Evolutionary conservation across 1,284 basidiomycete species (phyloP).

Genomic region (Boletus semigastroideus): DNA sequence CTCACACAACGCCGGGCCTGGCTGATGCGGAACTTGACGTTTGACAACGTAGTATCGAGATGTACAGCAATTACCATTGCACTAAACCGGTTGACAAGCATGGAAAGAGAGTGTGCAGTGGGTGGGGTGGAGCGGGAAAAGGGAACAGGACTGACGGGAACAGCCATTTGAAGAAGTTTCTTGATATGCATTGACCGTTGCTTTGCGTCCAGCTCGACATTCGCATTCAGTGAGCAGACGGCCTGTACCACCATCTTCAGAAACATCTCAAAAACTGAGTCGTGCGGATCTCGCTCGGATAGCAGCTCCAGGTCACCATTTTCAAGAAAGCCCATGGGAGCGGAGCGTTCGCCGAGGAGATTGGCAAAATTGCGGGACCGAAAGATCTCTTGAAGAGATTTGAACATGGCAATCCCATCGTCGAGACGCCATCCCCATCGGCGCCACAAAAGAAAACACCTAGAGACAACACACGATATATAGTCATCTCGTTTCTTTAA

Average conservation of each 20-base stretch:
- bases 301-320: conserved; percentile 59
- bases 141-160: conserved; percentile 72
- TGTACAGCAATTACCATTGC: conserved; percentile 77
- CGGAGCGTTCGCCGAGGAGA: conserved; percentile 69
- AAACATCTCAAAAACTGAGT: conserved; percentile 80
- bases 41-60: conserved; percentile 58
- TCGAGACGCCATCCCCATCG: conserved; percentile 77
- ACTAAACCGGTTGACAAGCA: conserved; percentile 85
- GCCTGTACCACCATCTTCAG: conserved; percentile 74
- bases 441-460: conserved; percentile 71
- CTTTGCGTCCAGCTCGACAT: conserved; percentile 33
- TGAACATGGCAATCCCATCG: conserved; percentile 60
- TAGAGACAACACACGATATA: conserved; percentile 67
- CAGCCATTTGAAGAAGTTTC: conserved; percentile 76
- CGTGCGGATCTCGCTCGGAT: conserved; percentile 49
- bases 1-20: conserved; percentile 67
- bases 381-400: conserved; percentile 75
- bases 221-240: conserved; percentile 35
- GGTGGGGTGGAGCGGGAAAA: conserved; percentile 60
- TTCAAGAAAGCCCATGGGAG: conserved; percentile 79
- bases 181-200: conserved; percentile 51
- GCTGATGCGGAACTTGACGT: conserved; percentile 53
- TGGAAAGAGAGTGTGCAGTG: conserved; percentile 63
- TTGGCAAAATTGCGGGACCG: conserved; percentile 79
- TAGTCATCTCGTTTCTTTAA: conserved; percentile 74